phyloP scores from a whole-genome alignment of 116 monocot species.

The Zostera marina region DNA sequence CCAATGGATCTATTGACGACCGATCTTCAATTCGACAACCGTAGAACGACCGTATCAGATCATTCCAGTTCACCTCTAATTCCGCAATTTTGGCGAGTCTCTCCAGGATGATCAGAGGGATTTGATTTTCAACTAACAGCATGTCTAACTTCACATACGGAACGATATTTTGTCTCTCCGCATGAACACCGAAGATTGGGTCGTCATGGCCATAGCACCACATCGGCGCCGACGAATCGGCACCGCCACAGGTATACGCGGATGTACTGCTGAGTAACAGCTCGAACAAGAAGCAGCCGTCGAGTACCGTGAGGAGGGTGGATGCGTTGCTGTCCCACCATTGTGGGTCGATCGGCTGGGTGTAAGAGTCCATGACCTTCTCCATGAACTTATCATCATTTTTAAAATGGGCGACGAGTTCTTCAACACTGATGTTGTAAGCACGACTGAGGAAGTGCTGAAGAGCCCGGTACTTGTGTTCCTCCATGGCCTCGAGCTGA shows the following conservation, averaged over 20 bases:
- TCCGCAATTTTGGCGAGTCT: not conserved
- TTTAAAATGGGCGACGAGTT: not conserved
- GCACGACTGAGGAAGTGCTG: not conserved
- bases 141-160: constrained; percentile 11
- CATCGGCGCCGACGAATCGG: not conserved
- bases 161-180: not conserved
- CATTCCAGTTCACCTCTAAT: constrained; percentile 1
- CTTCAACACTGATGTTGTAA: not conserved
- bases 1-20: not conserved
- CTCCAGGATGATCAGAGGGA: constrained; percentile 10
- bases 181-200: not conserved
- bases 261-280: not conserved
- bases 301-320: constrained; percentile 6
- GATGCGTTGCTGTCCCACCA: constrained; percentile 5
- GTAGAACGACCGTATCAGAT: constrained; percentile 2
- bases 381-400: not conserved
- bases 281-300: constrained; percentile 14
- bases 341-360: not conserved
- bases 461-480: constrained; percentile 10
- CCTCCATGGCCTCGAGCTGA: constrained; percentile 7
- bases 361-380: not conserved
- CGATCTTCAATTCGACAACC: not conserved
- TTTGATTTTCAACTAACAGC: constrained; percentile 17
- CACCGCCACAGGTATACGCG: not conserved
- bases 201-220: constrained; percentile 1